These are phyloP conservation scores for Falciphora oryzae DNA, from an alignment of 2,329 filamentous ascomycete genomes.

Conservation along the genomic window DNA sequence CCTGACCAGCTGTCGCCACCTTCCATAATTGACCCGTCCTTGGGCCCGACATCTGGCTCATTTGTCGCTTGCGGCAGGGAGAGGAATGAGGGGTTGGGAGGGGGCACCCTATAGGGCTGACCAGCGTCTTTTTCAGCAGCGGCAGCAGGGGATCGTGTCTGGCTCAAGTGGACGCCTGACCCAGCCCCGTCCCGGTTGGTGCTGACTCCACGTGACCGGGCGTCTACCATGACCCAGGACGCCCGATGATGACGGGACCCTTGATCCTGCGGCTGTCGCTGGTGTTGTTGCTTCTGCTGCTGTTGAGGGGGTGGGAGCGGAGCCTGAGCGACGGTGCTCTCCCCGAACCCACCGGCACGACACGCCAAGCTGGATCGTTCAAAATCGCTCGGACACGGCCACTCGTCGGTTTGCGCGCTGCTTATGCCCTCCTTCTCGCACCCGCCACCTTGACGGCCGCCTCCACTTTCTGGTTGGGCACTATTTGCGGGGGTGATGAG, in stretches of 20 bases:
- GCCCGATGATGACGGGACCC: slow-evolving; percentile 5
- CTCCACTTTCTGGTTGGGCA: neutral
- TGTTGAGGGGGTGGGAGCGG: neutral
- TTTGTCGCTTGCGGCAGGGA: neutral
- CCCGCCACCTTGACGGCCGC: neutral
- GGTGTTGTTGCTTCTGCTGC: slow-evolving; percentile 3
- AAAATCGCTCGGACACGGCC: slow-evolving; percentile 13
- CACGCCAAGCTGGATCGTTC: slow-evolving; percentile 10
- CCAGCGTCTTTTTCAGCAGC: slow-evolving; percentile 13
- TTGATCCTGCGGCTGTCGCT: slow-evolving; percentile 9
- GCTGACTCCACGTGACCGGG: slow-evolving; percentile 25
- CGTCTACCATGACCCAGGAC: neutral
- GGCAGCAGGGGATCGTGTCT: slow-evolving; percentile 13
- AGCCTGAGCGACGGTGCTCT: neutral
- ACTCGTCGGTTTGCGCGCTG: neutral
- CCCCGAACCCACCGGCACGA: slow-evolving; percentile 9
- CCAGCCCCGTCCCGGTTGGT: slow-evolving; percentile 13
- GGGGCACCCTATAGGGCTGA: slow-evolving; percentile 11
- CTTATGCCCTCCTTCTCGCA: neutral
- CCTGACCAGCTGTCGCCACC: slow-evolving; percentile 7
- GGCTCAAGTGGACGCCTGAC: slow-evolving; percentile 10
- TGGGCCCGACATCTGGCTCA: slow-evolving; percentile 14
- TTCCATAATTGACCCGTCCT: slow-evolving; percentile 10
- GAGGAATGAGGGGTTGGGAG: slow-evolving; percentile 10
- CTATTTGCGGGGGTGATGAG: neutral